Conservation (phyloP, 805 yeast genomes). For the Torulaspora franciscae region DNA sequence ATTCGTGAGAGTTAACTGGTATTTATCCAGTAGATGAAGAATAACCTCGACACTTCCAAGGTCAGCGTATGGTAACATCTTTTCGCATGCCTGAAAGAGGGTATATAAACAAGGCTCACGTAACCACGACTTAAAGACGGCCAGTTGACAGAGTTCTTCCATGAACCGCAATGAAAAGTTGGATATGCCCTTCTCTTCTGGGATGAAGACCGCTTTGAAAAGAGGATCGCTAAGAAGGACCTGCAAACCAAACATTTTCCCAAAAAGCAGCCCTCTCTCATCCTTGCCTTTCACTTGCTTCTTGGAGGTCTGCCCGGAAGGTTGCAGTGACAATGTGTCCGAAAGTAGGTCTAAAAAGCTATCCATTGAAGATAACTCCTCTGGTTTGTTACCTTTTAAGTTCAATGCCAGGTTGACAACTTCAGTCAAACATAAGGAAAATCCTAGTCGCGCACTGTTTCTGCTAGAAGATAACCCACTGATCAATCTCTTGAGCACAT, state of each 20-base stretch:
- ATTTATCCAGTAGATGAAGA: slow-evolving; percentile 45
- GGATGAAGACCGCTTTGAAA: slow-evolving; percentile 30
- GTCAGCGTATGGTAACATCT: slow-evolving; percentile 23
- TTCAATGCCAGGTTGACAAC: slow-evolving; percentile 39
- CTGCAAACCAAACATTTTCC: slow-evolving; percentile 79
- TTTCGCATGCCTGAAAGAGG: slow-evolving; percentile 49
- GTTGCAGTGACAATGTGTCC: slow-evolving; percentile 36
- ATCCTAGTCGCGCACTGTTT: slow-evolving; percentile 82
- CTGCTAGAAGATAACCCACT: slow-evolving; percentile 78
- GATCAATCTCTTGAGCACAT: slow-evolving; percentile 71
- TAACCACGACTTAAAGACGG: slow-evolving; percentile 73
- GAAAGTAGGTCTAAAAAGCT: slow-evolving; percentile 24
- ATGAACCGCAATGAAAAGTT: slow-evolving; percentile 41
- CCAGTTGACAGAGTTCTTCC: slow-evolving; percentile 49
- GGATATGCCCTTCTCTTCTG: slow-evolving; percentile 19
- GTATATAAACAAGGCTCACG: slow-evolving; percentile 77
- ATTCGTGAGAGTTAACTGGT: slow-evolving; percentile 56
- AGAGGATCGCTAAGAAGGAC: slow-evolving; percentile 56
- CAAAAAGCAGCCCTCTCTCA: slow-evolving; percentile 74
- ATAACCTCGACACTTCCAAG: slow-evolving; percentile 26
- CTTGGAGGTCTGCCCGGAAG: slow-evolving; percentile 39
- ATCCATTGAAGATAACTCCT: slow-evolving; percentile 18
- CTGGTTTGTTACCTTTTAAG: slow-evolving; percentile 21
- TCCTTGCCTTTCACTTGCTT: slow-evolving; percentile 68
- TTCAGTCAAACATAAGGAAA: slow-evolving; percentile 82